Base-by-base conservation (phyloP, 768 basidiomycete species). In the Termitomyces sp. region DNA sequence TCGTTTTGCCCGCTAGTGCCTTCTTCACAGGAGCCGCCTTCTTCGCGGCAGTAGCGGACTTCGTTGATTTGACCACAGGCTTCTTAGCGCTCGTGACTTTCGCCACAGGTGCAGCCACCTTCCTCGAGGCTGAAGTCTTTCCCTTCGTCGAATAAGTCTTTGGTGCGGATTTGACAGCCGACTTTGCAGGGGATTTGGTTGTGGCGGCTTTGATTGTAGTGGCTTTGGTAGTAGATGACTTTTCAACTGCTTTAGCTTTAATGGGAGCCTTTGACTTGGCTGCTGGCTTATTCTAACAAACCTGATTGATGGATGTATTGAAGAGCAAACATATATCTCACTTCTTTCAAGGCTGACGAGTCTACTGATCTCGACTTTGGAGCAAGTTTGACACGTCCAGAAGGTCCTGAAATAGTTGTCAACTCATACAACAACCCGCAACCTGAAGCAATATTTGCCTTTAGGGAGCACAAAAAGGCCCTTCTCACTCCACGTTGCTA, bases 381-480 rank as follows among this genome's bases (percentile, higher is more conserved):
- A 22, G 86, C 80, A 22, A 91, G 80, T 69, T 89, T 91, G 60
- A 92, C 87, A 67, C 88, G 84, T 55, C 88, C 88, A 22, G 86
- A 83, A 2, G 79, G 78, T 31, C 82, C 79, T 92, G 70, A 57
- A 49, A 31, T 22, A 32, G 55, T 52, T 46, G 51, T 36, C 27
- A 52, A 50, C 34, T 58, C 24, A 48, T 53, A 8, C 47, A 26
- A 42, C 26, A 14, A 36, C 43, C 51, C 41, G 18, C 20, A 50
- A 55, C n/a, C 44, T 55, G 9, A 51, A 29, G 22, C 13, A 20
- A 29, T 37, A 46, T 42, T 61, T 67, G 86, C 94, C 95, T 79
- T 95, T 96, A 64, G 94, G 95, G 37, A 96, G 79, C 27, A 84
- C 76, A 71, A 98, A 95, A 62, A 87, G 75, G 54, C 86, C 85